Evolutionary conservation across 345 rosid genomes (phyloP).

Genomic region (Bruguiera sexangula): DNA sequence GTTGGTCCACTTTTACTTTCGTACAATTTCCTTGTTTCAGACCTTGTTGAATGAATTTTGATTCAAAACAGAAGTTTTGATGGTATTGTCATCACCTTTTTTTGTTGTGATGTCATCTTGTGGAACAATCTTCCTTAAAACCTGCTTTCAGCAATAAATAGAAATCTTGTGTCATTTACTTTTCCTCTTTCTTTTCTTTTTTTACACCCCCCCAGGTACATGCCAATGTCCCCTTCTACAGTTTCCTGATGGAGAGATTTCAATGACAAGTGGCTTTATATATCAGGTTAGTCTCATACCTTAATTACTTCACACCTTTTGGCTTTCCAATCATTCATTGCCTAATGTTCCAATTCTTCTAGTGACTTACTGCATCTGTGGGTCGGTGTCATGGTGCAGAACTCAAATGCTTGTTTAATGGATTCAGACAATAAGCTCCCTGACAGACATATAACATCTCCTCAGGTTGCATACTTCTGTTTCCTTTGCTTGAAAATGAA

Average conservation of each 20-base stretch:
- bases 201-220: conserved; percentile 40
- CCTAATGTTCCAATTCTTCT: conserved; percentile 2
- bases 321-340: background rate
- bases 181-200: conserved; percentile 17
- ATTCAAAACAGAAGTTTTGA: background rate
- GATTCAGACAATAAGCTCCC: conserved; percentile 37
- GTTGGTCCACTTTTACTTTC: background rate
- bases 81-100: background rate
- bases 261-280: conserved; percentile 83
- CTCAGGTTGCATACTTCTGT: conserved; percentile 39
- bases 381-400: conserved; percentile 92
- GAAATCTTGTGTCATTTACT: conserved; percentile 3
- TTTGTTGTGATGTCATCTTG: background rate
- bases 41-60: background rate
- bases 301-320: background rate
- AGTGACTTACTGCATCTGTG: conserved; percentile 59
- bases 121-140: background rate
- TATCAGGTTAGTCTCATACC: conserved; percentile 65
- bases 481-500: no score
- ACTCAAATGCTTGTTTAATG: conserved; percentile 51
- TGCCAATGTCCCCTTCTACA: conserved; percentile 82
- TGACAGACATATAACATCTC: conserved; percentile 40
- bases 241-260: conserved; percentile 80
- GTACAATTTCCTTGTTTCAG: background rate
- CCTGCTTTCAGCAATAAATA: background rate